phyloP scores from a whole-genome alignment of 139 green algal genomes.

The Coelastrella sp. region DNA sequence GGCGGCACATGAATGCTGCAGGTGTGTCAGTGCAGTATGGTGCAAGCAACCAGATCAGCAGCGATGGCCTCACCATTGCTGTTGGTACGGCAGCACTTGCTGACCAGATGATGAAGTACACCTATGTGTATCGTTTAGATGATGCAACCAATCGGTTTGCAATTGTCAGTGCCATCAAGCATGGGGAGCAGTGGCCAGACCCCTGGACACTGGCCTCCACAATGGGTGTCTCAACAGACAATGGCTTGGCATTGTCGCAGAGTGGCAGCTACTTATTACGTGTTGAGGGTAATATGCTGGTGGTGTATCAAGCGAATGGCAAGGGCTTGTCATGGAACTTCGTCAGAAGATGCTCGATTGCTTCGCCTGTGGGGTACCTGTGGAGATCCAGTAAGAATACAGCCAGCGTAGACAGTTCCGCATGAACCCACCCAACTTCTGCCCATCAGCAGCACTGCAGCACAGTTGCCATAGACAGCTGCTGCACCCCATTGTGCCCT shows the following conservation, averaged over 20 bases:
- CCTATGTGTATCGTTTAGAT: slow-evolving; percentile 19
- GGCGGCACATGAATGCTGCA: neutral
- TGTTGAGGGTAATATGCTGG: slow-evolving; percentile 16
- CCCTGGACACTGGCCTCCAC: neutral
- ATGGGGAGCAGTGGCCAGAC: slow-evolving; percentile 4
- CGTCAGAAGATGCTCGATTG: slow-evolving; percentile 5
- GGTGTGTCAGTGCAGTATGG: slow-evolving; percentile 27
- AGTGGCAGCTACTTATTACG: neutral
- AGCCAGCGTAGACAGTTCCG: neutral
- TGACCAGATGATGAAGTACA: slow-evolving; percentile 6
- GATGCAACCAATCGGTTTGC: neutral
- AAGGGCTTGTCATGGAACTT: slow-evolving; percentile 7
- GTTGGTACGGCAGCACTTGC: slow-evolving; percentile 1
- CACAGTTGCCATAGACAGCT: neutral
- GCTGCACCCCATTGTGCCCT: no score
- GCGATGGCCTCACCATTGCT: neutral
- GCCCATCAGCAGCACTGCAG: neutral
- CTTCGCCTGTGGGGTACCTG: slow-evolving; percentile 3
- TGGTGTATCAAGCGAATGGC: slow-evolving; percentile 17
- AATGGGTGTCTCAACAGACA: slow-evolving; percentile 14
- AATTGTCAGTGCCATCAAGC: neutral
- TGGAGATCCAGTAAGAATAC: slow-evolving; percentile 12
- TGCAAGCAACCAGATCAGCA: slow-evolving; percentile 20
- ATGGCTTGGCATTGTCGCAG: slow-evolving; percentile 7
- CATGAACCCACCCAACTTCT: no score